Base-by-base conservation (phyloP, 148 eudicot genomes). In the Fagopyrum homotropicum region DNA sequence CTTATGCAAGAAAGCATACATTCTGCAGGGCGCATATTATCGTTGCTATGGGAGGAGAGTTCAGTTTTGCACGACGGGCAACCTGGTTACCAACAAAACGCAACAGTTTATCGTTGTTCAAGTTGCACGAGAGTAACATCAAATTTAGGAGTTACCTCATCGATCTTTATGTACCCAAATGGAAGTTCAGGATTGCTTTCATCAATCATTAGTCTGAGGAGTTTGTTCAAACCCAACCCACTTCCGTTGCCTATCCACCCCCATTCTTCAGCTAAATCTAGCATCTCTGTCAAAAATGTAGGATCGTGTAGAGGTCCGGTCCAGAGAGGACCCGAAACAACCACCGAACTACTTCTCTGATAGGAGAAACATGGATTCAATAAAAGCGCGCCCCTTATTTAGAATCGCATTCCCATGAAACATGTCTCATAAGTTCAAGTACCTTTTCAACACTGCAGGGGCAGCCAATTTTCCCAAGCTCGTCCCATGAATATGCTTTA, bases 301-400 rank as follows among this genome's bases (percentile, higher is more conserved):
- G 90, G 82, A 76, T 79, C 79, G 79, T 92, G 98, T 74, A 95
- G 93, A 70, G 94, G 94, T 71, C 99, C 99, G 16, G 94, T 95
- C 98, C 98, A 95, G 40, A 95, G 89, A 14, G 99, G 99, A 47
- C 99, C 98, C 22, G 97, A 86, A 76, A 95, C 90, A 64, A 85
- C 78, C 57, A 79, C 84, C 56, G 96, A 86, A 68, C 82, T 72
- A 30, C 85, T 78, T 69, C 74, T 84, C 96, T 90, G 92, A 75
- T 80, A 81, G 69, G 64, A 83, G 68, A 55, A 54, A 60, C 40
- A 60, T 8, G 66, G 14, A 59, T 22, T 22, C 66, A 7, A n/a
- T 26, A 35, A 35, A 54, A 61, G 8, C 15, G 11, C 43, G 10
- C 10, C 43, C 44, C 44, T 61, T 61, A 7, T 9, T 29, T 61